phyloP scores from a whole-genome alignment of 2,329 filamentous ascomycete genomes.

The Aspergillus clavatus region DNA sequence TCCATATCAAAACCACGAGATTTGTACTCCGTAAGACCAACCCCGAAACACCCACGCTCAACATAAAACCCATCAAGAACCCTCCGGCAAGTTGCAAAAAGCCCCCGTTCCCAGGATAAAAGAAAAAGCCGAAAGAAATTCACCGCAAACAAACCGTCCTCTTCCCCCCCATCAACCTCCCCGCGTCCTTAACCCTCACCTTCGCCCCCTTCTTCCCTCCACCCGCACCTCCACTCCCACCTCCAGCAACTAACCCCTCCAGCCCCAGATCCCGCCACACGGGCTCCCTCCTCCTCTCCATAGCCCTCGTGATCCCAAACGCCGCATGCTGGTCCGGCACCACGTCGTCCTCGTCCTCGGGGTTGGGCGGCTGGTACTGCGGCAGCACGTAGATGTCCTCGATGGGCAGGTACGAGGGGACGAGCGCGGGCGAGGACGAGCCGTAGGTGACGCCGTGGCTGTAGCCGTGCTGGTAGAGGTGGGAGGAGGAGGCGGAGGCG shows the following conservation, averaged over 20 bases:
- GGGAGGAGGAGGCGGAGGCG: slow-evolving; percentile 8
- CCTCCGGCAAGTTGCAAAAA: too few species aligned
- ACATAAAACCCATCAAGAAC: too few species aligned
- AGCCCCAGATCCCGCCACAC: slow-evolving; percentile 54
- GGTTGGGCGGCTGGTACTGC: slow-evolving; percentile 59
- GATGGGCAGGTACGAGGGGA: slow-evolving; percentile 44
- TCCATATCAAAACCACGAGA: too few species aligned
- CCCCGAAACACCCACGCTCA: not conserved
- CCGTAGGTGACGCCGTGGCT: slow-evolving; percentile 25
- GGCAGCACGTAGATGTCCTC: slow-evolving; percentile 59
- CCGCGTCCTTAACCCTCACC: slow-evolving; percentile 26
- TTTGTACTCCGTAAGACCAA: too few species aligned
- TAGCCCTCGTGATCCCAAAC: slow-evolving; percentile 61
- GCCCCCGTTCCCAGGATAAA: too few species aligned
- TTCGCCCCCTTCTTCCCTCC: slow-evolving; percentile 12
- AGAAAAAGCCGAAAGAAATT: slow-evolving; percentile 8
- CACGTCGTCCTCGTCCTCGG: slow-evolving; percentile 63
- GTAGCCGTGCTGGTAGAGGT: slow-evolving; percentile 16
- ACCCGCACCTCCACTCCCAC: slow-evolving; percentile 16
- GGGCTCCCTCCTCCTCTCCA: slow-evolving; percentile 50
- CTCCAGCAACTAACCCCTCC: slow-evolving; percentile 20
- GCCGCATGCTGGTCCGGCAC: slow-evolving; percentile 64
- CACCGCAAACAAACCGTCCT: slow-evolving; percentile 36
- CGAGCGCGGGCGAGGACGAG: slow-evolving; percentile 27
- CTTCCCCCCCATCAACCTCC: slow-evolving; percentile 36